Evolutionary conservation across 192 early-diverging fungal species (phyloP).

Genomic region (Backusella australiensis): DNA sequence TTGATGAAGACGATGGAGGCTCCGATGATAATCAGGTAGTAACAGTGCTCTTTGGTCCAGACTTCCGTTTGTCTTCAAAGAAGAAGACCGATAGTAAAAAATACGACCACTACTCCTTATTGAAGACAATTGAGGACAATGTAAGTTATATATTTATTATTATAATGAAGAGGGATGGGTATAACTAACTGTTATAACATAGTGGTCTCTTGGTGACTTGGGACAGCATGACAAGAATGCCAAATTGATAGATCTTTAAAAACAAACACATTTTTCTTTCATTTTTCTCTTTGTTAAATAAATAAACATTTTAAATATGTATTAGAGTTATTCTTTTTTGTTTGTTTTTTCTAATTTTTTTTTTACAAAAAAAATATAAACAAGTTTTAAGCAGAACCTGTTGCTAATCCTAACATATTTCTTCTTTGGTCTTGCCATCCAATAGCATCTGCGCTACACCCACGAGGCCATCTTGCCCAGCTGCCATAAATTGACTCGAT

Average conservation of each 20-base stretch:
- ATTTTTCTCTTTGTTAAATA: not conserved
- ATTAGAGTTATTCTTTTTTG: not conserved
- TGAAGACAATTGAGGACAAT: slow-evolving; percentile 42
- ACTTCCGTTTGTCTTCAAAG: slow-evolving; percentile 22
- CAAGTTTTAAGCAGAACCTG: slow-evolving; percentile 11
- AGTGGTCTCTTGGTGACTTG: slow-evolving; percentile 43
- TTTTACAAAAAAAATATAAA: not conserved
- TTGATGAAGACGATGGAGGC: slow-evolving; percentile 26
- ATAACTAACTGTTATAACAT: not conserved
- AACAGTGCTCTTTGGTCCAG: slow-evolving; percentile 42
- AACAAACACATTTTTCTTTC: not conserved
- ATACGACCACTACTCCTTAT: slow-evolving; percentile 48
- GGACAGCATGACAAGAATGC: slow-evolving; percentile 38
- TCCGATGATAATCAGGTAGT: slow-evolving; percentile 25
- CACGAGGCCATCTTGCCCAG: slow-evolving; percentile 48
- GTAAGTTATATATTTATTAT: slow-evolving; percentile 1
- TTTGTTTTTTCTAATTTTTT: not conserved
- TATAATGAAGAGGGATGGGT: not conserved
- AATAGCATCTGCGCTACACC: slow-evolving; percentile 42
- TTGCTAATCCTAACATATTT: slow-evolving; percentile 39
- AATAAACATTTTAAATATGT: not conserved
- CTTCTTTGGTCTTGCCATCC: slow-evolving; percentile 41
- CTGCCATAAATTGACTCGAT: slow-evolving; percentile 42
- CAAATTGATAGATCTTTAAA: slow-evolving; percentile 15
- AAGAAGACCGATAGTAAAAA: slow-evolving; percentile 18